A percentile compares a stretch with the other conserved stretches of the same genome.
phyloP scores from a whole-genome alignment of 495 filamentous ascomycete genomes.

The Neurospora cerealis region DNA sequence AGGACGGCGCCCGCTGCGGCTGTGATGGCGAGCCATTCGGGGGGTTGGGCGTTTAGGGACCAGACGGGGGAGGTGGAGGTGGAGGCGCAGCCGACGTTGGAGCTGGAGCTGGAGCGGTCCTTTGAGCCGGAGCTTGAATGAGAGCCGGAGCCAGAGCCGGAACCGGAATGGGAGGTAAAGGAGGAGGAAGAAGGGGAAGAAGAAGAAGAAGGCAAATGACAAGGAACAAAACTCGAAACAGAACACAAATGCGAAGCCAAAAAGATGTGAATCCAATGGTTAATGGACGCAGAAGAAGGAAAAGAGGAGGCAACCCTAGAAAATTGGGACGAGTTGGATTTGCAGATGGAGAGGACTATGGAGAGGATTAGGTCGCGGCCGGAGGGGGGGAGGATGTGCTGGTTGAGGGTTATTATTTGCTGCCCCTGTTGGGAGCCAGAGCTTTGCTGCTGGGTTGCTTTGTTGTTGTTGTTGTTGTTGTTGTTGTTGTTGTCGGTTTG shows the following conservation, averaged over 20 bases:
- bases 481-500: neutral
- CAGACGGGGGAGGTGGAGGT: slow-evolving; percentile 27
- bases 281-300: slow-evolving; percentile 47
- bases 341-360: slow-evolving; percentile 44
- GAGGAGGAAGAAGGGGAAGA: too few species aligned
- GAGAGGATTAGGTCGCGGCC: slow-evolving; percentile 49
- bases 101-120: too few species aligned
- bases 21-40: slow-evolving; percentile 46
- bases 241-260: slow-evolving; percentile 40
- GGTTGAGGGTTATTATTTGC: neutral
- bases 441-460: neutral
- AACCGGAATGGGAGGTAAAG: too few species aligned
- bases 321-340: slow-evolving; percentile 27
- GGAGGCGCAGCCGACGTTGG: too few species aligned
- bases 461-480: too few species aligned
- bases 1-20: slow-evolving; percentile 47
- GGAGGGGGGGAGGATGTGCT: slow-evolving; percentile 32
- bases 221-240: slow-evolving; percentile 48
- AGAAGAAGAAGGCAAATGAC: slow-evolving; percentile 28
- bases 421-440: neutral
- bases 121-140: neutral
- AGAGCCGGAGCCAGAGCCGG: neutral
- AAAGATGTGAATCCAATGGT: slow-evolving; percentile 51
- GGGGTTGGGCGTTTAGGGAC: slow-evolving; percentile 35
- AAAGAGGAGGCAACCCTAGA: slow-evolving; percentile 47